Conservation (phyloP, 83 land plant genomes). For the Picea mariana region DNA sequence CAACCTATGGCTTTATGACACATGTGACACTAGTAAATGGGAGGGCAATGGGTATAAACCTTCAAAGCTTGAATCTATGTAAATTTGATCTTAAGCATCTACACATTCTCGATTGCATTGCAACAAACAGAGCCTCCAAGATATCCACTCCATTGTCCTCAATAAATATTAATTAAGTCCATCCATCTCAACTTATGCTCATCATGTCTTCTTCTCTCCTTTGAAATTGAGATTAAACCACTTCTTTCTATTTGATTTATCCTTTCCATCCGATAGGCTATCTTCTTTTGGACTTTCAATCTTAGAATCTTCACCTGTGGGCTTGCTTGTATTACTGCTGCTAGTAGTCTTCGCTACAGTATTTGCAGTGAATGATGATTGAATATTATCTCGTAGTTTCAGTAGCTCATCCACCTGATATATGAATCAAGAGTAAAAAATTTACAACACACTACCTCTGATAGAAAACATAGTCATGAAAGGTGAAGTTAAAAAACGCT, state of each 20-base stretch:
- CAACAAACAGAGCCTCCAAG: constrained; percentile 4
- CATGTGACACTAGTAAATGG: neutral
- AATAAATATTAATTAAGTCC: neutral
- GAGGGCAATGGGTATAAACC: neutral
- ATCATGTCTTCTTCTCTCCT: constrained; percentile 24
- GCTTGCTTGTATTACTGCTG: constrained; percentile 51
- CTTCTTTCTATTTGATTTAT: constrained; percentile 75
- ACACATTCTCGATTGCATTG: neutral
- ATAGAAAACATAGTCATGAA: neutral
- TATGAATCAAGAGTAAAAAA: neutral
- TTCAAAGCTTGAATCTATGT: neutral
- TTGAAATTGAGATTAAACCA: constrained; percentile 79
- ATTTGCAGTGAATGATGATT: constrained; percentile 68
- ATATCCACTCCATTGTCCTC: neutral
- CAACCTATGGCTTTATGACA: neutral
- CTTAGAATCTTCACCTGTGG: constrained; percentile 50
- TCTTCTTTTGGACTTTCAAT: constrained; percentile 52
- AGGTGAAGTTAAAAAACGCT: neutral
- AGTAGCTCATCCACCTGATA: constrained; percentile 89
- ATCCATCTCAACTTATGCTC: neutral
- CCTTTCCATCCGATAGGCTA: constrained; percentile 54
- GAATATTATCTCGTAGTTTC: constrained; percentile 80
- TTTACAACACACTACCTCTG: neutral
- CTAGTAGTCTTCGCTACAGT: constrained; percentile 25
- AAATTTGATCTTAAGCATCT: neutral